Base-by-base conservation (phyloP, 768 basidiomycete species). In the Suillus tomentosus region DNA sequence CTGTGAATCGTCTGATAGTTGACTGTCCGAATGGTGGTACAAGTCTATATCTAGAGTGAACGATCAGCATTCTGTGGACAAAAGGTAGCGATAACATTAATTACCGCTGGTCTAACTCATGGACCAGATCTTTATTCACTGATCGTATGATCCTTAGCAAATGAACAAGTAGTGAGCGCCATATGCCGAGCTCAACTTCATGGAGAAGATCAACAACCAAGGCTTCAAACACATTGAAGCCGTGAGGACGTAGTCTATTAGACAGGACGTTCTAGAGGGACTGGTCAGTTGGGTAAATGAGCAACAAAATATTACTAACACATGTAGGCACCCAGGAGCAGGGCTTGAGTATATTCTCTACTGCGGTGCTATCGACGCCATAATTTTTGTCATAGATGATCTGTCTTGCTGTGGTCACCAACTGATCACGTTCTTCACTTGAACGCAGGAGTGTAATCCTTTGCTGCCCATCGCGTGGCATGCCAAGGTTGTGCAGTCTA, bases 181-280 rank as follows among this genome's bases (percentile, higher is more conserved):
- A 80, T 4, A 76, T 72, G 0, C 80, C 79, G 0, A 79, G 65
- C 54, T 79, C 78, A 62, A 77, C 63, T 63, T 80, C 79, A 66
- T 81, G 80, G 70, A 81, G 68, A 9, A 78, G 62, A 64, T 81
- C 79, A 19, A 76, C 71, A 0, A 74, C 74, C 0, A 78, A 63
- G 51, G 77, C 65, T 8, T 19, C 27, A 58, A 70, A 74, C 1
- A 76, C 55, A 48, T 78, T 62, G 50, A 77, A 70, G 14, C 63
- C 71, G 2, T 13, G 14, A 0, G 40, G 10, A 3, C 55, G 50
- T 6, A 79, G 63, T 5, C 61, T 67, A 4, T 70, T 59, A 8
- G 76, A 72, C 66, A 79, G 78, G 1, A 78, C 76, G 70, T 79
- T 80, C 78, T 80, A 5, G n/a, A 4, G 45, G 3, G 3, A n/a